phyloP scores from a whole-genome alignment of 1,139 yeast genomes.

The Pichia inconspicua region DNA sequence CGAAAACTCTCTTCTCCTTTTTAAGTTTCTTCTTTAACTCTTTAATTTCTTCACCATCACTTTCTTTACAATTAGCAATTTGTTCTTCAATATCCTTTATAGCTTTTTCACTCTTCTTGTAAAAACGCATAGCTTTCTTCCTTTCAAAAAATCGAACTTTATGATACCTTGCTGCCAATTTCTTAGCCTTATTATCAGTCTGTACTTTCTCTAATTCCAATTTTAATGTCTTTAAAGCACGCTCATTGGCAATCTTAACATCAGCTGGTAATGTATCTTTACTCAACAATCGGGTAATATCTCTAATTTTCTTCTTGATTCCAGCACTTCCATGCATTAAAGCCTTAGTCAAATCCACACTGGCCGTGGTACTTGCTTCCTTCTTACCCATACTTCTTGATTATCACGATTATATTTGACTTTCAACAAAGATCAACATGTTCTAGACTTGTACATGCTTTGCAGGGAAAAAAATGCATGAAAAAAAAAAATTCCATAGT shows the following conservation, averaged over 20 bases:
- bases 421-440: too few relatives aligned
- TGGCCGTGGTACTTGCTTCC: conserved; percentile 8
- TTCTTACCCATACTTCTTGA: conserved; percentile 7
- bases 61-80: conserved; percentile 20
- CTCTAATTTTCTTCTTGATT: conserved; percentile 80
- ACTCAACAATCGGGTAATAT: conserved; percentile 60
- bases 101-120: conserved; percentile 54
- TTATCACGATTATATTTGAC: too few relatives aligned
- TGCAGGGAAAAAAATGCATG: background rate
- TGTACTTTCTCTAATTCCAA: conserved; percentile 56
- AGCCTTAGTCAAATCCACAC: conserved; percentile 25
- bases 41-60: conserved; percentile 33
- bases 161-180: conserved; percentile 72
- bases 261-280: conserved; percentile 65
- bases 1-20: conserved; percentile 43
- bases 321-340: conserved; percentile 33
- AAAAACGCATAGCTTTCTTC: conserved; percentile 74
- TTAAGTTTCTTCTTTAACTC: conserved; percentile 46
- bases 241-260: conserved; percentile 71
- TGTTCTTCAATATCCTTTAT: conserved; percentile 32
- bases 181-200: conserved; percentile 43
- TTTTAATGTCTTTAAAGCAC: conserved; percentile 70
- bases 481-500: background rate
- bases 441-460: too few relatives aligned
- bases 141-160: conserved; percentile 90